These are phyloP conservation scores for Globisporangium radiosum DNA, from an alignment of 352 stramenopile species.

Conservation along the genomic window DNA sequence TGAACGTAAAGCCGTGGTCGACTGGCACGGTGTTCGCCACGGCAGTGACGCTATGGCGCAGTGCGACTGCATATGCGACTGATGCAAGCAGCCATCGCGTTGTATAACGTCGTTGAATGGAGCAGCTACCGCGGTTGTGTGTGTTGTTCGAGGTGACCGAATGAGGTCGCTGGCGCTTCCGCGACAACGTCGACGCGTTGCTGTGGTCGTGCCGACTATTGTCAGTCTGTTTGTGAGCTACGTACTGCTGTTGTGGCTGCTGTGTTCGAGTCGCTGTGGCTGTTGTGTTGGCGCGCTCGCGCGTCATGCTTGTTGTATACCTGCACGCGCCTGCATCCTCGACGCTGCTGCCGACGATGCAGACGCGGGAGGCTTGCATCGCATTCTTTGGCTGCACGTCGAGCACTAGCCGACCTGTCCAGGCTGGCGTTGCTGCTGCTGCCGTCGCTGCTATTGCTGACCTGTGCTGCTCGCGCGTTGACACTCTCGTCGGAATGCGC, in stretches of 20 bases:
- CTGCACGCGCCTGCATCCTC: neutral
- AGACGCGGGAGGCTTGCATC: conserved; percentile 6
- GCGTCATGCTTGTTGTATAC: no score
- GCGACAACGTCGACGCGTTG: neutral
- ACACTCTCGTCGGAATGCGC: conserved; percentile 7
- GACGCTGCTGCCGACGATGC: neutral
- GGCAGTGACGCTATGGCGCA: conserved; percentile 27
- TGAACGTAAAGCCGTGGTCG: conserved; percentile 40
- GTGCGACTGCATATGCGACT: neutral
- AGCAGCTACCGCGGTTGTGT: no score
- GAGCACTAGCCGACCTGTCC: neutral
- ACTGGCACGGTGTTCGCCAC: conserved; percentile 22
- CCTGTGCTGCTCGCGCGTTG: neutral
- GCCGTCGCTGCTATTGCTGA: neutral
- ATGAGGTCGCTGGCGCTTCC: neutral
- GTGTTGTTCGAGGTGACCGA: neutral
- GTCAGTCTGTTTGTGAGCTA: no score
- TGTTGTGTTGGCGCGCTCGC: no score
- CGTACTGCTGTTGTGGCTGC: neutral
- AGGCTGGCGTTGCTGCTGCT: neutral
- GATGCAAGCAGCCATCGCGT: no score
- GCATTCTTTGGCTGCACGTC: conserved; percentile 7
- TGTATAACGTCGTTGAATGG: no score
- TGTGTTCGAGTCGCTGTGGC: neutral
- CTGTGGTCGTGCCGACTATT: neutral